Conservation (phyloP, 148 eudicot species). For the Polygonum maritimum region DNA sequence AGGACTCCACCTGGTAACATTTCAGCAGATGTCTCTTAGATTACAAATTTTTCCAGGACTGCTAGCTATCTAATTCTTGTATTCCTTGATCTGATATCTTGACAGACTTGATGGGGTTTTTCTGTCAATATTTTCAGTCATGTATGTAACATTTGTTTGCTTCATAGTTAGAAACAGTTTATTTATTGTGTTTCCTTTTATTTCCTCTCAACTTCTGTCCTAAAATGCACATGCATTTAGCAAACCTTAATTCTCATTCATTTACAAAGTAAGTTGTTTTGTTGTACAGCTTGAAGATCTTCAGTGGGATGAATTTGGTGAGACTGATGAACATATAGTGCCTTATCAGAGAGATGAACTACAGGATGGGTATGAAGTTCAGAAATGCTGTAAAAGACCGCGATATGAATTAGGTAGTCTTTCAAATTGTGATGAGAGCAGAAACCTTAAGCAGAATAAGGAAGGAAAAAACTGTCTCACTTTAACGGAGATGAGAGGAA, state of each 20-base stretch:
- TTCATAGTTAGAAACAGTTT: background rate
- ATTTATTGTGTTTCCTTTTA: background rate
- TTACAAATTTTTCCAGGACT: background rate
- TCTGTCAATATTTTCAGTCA: background rate
- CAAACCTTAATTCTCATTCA: background rate
- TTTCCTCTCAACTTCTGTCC: background rate
- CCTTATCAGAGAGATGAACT: slow-evolving; percentile 33
- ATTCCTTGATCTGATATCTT: background rate
- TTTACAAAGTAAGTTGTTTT: background rate
- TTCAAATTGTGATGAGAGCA: slow-evolving; percentile 24
- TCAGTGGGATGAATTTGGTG: slow-evolving; percentile 61
- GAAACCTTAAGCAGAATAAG: slow-evolving; percentile 21
- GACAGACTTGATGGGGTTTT: background rate
- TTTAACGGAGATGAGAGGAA: slow-evolving; percentile 25
- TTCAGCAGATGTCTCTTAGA: background rate
- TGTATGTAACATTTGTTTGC: background rate
- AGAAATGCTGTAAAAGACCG: slow-evolving; percentile 11
- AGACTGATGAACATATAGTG: slow-evolving; percentile 65
- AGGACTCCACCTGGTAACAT: background rate
- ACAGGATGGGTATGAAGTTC: background rate
- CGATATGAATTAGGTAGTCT: slow-evolving; percentile 3
- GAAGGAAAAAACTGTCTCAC: slow-evolving; percentile 20
- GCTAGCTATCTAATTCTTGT: background rate
- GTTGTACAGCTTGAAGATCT: slow-evolving; percentile 73
- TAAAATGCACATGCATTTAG: background rate